A percentile compares a stretch with the other conserved stretches of the same genome.
phyloP scores from a whole-genome alignment of 345 rosid genomes.

The Heritiera littoralis region DNA sequence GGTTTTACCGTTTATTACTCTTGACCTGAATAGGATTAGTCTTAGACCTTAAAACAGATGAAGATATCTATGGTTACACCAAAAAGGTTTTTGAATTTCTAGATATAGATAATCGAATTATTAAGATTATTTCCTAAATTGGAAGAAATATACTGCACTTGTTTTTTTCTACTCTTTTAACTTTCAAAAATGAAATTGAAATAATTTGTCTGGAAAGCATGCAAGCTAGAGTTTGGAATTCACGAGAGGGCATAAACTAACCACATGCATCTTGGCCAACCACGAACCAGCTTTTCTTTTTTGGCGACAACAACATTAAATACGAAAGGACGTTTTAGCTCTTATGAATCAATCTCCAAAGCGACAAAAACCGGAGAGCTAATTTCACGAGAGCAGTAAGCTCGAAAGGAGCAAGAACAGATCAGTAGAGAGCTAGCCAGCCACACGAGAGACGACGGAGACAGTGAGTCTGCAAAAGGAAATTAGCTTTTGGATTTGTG shows the following conservation, averaged over 20 bases:
- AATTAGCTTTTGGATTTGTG: constrained; percentile 4
- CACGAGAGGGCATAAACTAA: constrained; percentile 12
- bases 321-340: neutral
- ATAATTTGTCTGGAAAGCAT: neutral
- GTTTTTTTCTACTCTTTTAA: neutral
- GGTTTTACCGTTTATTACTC: too few species aligned
- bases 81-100: too few species aligned
- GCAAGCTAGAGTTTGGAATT: neutral
- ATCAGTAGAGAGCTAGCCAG: neutral
- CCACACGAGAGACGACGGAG: neutral
- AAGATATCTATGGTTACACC: too few species aligned
- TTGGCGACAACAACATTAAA: neutral
- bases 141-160: too few species aligned
- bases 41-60: too few species aligned
- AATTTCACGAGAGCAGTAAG: constrained; percentile 10
- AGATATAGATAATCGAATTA: too few species aligned
- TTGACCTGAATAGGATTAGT: too few species aligned
- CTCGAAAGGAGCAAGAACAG: neutral
- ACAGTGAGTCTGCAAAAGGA: neutral
- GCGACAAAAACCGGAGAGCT: neutral
- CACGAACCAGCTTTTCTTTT: neutral
- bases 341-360: neutral
- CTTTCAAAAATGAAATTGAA: neutral
- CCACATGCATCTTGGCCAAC: constrained; percentile 18
- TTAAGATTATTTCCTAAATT: too few species aligned